These are phyloP conservation scores for Aegilops tauschii DNA, from an alignment of 176 grass and related monocot species.

Conservation along the genomic window DNA sequence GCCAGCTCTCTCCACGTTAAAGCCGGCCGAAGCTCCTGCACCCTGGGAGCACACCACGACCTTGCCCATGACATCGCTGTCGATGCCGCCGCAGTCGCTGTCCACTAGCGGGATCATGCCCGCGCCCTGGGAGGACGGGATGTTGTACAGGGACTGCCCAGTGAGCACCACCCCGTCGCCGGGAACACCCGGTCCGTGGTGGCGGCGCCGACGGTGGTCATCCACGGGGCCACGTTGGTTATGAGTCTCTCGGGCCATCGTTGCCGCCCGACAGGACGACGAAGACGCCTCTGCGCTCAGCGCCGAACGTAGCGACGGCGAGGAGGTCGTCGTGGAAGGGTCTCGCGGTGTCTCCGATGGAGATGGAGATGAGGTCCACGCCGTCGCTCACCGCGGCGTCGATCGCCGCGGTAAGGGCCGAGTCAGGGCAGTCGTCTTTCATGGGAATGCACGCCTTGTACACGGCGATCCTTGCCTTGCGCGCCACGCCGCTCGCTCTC, in stretches of 20 bases:
- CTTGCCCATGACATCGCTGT: conserved; percentile 22
- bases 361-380: conserved; percentile 40
- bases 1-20: conserved; percentile 15
- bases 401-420: not conserved
- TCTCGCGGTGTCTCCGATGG: not conserved
- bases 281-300: conserved; percentile 11
- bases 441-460: conserved; percentile 7
- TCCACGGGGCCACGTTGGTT: not conserved
- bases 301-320: conserved; percentile 28
- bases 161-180: too few species aligned
- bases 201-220: too few species aligned
- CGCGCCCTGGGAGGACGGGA: not conserved
- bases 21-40: not conserved
- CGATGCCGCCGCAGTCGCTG: not conserved
- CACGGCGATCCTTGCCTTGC: conserved; percentile 23
- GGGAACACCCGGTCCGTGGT: not conserved
- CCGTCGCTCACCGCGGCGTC: conserved; percentile 38
- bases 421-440: rapidly evolving
- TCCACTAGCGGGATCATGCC: not conserved
- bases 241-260: not conserved
- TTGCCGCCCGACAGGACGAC: conserved; percentile 26
- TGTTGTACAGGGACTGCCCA: not conserved
- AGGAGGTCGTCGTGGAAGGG: not conserved
- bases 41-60: conserved; percentile 7
- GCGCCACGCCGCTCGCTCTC: conserved; percentile 18